These are phyloP conservation scores for Serendipita sp. DNA, from an alignment of 768 basidiomycete genomes.

Conservation along the genomic window DNA sequence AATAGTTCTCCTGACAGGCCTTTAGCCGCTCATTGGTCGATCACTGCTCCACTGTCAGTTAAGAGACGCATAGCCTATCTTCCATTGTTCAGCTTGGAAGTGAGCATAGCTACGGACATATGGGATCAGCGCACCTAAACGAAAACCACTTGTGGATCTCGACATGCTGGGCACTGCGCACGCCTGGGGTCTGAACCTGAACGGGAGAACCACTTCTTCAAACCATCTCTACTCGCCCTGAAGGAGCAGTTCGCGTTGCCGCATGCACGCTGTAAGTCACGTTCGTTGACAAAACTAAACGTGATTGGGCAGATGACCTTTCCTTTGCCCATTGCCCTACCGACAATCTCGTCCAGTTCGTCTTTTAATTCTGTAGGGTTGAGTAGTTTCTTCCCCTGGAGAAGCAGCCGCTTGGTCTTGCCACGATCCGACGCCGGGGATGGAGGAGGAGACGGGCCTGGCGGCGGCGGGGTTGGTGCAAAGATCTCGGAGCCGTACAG, in stretches of 20 bases:
- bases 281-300: not conserved
- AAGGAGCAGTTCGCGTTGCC: not conserved
- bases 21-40: too few species aligned
- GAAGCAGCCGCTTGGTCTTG: not conserved
- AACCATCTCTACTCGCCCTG: not conserved
- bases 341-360: slow-evolving; percentile 14
- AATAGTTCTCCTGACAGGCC: too few species aligned
- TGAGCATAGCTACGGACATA: too few species aligned
- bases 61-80: too few species aligned
- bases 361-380: slow-evolving; percentile 9
- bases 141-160: not conserved
- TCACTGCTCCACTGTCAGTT: too few species aligned
- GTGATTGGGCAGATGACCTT: not conserved
- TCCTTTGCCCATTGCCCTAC: not conserved
- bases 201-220: not conserved
- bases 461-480: not conserved
- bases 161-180: not conserved
- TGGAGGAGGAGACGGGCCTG: not conserved
- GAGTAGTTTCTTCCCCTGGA: slow-evolving; percentile 12
- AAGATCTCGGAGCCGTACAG: slow-evolving; percentile 15
- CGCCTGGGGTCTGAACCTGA: not conserved
- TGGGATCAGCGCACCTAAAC: too few species aligned
- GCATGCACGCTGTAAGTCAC: not conserved
- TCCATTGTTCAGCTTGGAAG: too few species aligned
- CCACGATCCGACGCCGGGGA: not conserved